Evolutionary conservation across 83 land plant genomes (phyloP).

Genomic region (Larix sibirica): DNA sequence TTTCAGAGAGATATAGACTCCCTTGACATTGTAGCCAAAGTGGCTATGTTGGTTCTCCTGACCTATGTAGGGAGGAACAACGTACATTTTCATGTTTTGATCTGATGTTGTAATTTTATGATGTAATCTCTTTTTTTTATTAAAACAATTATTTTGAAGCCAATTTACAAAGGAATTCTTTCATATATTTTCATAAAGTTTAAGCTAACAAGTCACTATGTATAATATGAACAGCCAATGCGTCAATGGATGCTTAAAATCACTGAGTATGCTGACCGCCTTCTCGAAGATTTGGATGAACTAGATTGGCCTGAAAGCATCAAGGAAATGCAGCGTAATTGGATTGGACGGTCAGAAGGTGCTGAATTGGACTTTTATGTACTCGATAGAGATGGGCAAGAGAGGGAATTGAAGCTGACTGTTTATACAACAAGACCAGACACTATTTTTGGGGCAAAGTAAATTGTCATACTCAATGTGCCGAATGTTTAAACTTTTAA

Average conservation of each 20-base stretch:
- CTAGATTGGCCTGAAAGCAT: constrained; percentile 99
- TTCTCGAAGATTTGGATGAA: constrained; percentile 88
- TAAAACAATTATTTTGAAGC: too few species aligned
- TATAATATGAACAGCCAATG: constrained; percentile 86
- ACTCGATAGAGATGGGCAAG: constrained; percentile 42
- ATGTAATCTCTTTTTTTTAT: too few species aligned
- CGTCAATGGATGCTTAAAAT: constrained; percentile 96
- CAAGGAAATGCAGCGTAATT: constrained; percentile 97
- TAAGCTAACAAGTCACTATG: constrained; percentile 21
- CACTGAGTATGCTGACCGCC: constrained; percentile 94
- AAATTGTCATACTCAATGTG: constrained; percentile 9
- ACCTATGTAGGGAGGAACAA: too few species aligned
- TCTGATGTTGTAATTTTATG: too few species aligned
- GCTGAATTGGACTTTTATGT: constrained; percentile 85
- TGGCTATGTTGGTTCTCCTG: background rate
- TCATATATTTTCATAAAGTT: background rate
- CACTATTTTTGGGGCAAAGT: constrained; percentile 97
- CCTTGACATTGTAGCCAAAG: background rate
- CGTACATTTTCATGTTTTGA: too few species aligned
- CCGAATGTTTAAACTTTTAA: background rate
- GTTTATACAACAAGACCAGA: constrained; percentile 97
- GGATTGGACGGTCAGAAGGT: constrained; percentile 97
- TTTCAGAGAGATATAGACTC: too few species aligned
- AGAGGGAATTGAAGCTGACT: constrained; percentile 40
- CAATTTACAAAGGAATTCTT: background rate